Evolutionary conservation across 2,329 filamentous ascomycete species (phyloP), one percentile per base, ranked within the genome.

Genomic region (Cladosporium sp.): DNA sequence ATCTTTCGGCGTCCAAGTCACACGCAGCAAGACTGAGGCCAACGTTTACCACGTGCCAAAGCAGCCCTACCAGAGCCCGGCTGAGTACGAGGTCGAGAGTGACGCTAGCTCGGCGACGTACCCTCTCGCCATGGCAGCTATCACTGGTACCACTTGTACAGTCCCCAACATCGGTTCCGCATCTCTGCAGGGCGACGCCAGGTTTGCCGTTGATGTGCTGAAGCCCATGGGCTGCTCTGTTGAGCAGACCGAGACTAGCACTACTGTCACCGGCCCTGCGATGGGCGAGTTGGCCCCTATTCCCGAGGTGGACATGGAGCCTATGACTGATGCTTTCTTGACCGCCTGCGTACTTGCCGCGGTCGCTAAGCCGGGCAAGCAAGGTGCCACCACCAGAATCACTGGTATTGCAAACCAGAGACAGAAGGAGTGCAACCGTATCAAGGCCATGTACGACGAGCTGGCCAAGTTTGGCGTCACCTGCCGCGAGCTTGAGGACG

Each of bases 61-160:
- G 64, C 89, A 87, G 11, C 74, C 77, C 10, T 98, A 98, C 74
- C 76, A 78, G 38, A 97, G 93, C 68, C 93, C 93, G 2, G 68
- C 77, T 2, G 86, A 91, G 63, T 98, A 98, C 65, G 82, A 87
- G 40, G 85, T 98, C 16, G 93, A 98, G 74, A 97, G 93, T 65
- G 93, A 98, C 73, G 93, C 93, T 38, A 97, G 92, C 71, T 97
- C 92, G 41, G 93, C 93, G 9, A 98, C 93, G 0, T 98, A 98
- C 66, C 93, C 93, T 16, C 77, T 98, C 28, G 90, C 93, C 0
- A 83, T 97, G 58, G 93, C 93, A 37, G 93, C 93, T 49, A 95
- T 98, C 61, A 95, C 92, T 0, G 93, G 93, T 28, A 96, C 89
- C 0, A 95, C 86, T 2, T 97, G 92, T 73, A 97, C 91, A 0